These are phyloP conservation scores for Pinus albicaulis DNA, from an alignment of 75 land plant species.

Conservation along the genomic window DNA sequence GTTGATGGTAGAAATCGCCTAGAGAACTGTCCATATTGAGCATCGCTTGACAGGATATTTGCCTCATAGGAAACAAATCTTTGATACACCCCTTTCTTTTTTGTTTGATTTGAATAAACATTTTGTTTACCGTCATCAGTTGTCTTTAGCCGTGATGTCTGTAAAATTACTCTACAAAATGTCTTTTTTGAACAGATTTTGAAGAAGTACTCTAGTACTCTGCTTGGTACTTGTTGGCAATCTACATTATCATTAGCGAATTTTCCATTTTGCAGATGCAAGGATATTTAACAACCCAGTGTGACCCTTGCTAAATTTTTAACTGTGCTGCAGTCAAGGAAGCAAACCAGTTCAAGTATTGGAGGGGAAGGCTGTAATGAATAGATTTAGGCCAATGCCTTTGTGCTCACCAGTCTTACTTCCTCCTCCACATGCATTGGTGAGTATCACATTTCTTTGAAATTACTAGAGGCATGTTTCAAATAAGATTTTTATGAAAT, in stretches of 20 bases:
- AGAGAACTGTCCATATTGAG: too few relatives aligned
- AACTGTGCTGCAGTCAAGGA: conserved; percentile 29
- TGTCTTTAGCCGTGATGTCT: too few relatives aligned
- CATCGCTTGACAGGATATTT: too few relatives aligned
- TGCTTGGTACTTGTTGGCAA: neutral
- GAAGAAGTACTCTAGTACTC: too few relatives aligned
- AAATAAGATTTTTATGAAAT: neutral
- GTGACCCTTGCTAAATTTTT: neutral
- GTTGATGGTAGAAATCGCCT: too few relatives aligned
- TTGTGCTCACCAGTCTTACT: conserved; percentile 80
- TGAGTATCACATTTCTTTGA: conserved; percentile 18
- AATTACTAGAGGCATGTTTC: neutral
- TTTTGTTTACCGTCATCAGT: too few relatives aligned
- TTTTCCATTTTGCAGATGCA: neutral
- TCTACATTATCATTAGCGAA: neutral
- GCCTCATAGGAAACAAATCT: too few relatives aligned
- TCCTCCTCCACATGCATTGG: conserved; percentile 94
- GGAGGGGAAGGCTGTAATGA: conserved; percentile 36
- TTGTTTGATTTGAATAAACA: too few relatives aligned
- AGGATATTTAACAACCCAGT: neutral
- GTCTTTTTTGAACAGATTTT: too few relatives aligned
- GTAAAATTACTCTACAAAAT: too few relatives aligned
- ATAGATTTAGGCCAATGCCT: conserved; percentile 87
- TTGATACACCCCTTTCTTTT: too few relatives aligned
- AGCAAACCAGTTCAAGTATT: conserved; percentile 19